Evolutionary conservation across 371 early-diverging fungal species (phyloP).

Genomic region (Mortierella polycephala): DNA sequence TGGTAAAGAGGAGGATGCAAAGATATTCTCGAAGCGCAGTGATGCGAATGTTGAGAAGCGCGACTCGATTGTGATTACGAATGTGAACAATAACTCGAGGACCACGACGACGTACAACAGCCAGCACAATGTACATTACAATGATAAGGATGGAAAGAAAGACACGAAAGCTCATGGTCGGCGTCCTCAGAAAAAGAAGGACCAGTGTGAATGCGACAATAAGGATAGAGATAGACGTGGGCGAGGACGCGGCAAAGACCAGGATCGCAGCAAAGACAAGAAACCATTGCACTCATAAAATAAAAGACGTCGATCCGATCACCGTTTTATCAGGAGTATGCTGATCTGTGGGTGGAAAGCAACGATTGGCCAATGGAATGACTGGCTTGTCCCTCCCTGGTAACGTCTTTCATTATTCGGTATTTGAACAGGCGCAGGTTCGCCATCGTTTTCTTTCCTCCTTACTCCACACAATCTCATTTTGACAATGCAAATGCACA

Average conservation of each 20-base stretch:
- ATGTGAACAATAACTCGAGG: constrained; percentile 25
- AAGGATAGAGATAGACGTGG: too few species aligned
- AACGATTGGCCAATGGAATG: neutral
- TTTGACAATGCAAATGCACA: constrained; percentile 5
- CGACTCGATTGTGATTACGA: too few species aligned
- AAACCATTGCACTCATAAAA: too few species aligned
- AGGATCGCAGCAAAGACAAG: too few species aligned
- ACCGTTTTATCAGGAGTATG: neutral
- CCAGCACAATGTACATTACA: too few species aligned
- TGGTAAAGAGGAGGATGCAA: too few species aligned
- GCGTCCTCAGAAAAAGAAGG: too few species aligned
- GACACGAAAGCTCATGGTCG: neutral
- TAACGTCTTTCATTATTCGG: neutral
- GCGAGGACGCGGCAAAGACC: too few species aligned
- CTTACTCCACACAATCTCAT: neutral
- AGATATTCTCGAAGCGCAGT: too few species aligned
- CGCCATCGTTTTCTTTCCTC: neutral
- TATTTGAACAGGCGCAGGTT: neutral
- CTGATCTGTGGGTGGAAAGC: neutral
- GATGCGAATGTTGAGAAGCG: too few species aligned
- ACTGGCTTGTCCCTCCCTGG: neutral
- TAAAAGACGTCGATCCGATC: too few species aligned
- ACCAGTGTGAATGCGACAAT: too few species aligned
- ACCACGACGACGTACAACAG: constrained; percentile 7
- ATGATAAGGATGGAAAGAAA: constrained; percentile 20